Conservation (phyloP, 495 filamentous ascomycete species). For the Penicillium taxi region DNA sequence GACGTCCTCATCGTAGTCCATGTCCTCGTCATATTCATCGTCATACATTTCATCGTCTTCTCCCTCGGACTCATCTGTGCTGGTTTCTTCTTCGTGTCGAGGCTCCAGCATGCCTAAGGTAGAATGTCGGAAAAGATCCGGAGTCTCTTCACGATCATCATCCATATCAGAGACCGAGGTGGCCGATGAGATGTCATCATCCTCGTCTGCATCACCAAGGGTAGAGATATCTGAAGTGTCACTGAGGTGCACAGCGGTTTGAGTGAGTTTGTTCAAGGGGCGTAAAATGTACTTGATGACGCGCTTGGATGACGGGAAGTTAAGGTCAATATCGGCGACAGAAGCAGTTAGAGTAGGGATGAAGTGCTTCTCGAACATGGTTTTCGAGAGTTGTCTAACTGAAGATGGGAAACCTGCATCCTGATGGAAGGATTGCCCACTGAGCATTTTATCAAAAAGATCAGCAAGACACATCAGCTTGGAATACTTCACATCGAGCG, state of each 20-base stretch:
- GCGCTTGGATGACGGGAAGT: conserved; percentile 84
- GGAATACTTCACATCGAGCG: conserved; percentile 80
- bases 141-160: conserved; percentile 88
- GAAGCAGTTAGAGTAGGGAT: conserved; percentile 81
- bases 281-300: conserved; percentile 94
- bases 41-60: conserved; percentile 81
- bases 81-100: conserved; percentile 66
- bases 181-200: conserved; percentile 83
- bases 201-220: conserved; percentile 60
- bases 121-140: conserved; percentile 93
- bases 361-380: conserved; percentile 98
- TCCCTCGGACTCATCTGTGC: conserved; percentile 54
- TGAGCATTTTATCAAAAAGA: conserved; percentile 86
- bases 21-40: conserved; percentile 78
- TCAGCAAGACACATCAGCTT: conserved; percentile 79
- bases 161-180: conserved; percentile 84
- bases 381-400: conserved; percentile 67
- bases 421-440: conserved; percentile 57
- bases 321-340: conserved; percentile 91
- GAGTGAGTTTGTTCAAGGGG: conserved; percentile 77
- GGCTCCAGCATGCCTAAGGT: conserved; percentile 92
- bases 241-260: conserved; percentile 77
- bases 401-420: conserved; percentile 41
- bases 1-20: conserved; percentile 78
- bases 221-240: conserved; percentile 64